Evolutionary conservation across 2,329 filamentous ascomycete genomes (phyloP), one percentile per base, ranked within the genome.

Genomic region (Ophiognomonia clavigignenti-juglandacearum): DNA sequence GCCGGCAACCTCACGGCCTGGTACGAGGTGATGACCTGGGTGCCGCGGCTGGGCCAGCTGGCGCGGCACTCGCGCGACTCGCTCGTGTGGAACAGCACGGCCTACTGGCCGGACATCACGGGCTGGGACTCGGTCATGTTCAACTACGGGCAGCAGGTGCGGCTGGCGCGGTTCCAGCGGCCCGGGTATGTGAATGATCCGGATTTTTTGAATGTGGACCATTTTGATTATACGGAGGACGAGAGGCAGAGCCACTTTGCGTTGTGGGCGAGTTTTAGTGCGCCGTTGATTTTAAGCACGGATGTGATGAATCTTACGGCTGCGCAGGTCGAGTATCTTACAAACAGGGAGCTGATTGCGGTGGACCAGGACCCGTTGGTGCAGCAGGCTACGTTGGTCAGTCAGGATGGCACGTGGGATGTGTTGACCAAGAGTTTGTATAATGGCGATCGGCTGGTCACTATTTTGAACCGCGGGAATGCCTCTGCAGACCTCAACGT

Each of bases 81-180:
- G 11, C 34, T 53, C 41, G 51, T 53, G 4, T 43, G 48, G 48
- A 49, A 69, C 47, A 64, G 73, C 41, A 60, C 67, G 20, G 67
- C 65, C 1, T 74, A 71, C 51, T 59, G 55, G 39, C 61, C 61
- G 13, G 58, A 65, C 14, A 66, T 64, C 18, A 66, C 63, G 36
- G 65, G 67, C 5, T 75, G 73, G 72, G 63, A 68, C 26, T 72
- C 69, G 49, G 65, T 76, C 46, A 66, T 71, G 62, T 64, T 63
- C 51, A 76, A 76, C 52, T 75, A 74, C 48, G 62, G 62, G 29
- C 69, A 67, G 47, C 59, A 73, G 42, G 60, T 66, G 6, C 62
- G 65, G n/a, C 56, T 73, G 2, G 62, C 66, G 13, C 64, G 69
- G 31, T 67, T 61, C 56, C 65, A 67, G 54, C 56, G 55, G 23